Conservation (phyloP, 2,329 filamentous ascomycete genomes). For the Botrytis porri region DNA sequence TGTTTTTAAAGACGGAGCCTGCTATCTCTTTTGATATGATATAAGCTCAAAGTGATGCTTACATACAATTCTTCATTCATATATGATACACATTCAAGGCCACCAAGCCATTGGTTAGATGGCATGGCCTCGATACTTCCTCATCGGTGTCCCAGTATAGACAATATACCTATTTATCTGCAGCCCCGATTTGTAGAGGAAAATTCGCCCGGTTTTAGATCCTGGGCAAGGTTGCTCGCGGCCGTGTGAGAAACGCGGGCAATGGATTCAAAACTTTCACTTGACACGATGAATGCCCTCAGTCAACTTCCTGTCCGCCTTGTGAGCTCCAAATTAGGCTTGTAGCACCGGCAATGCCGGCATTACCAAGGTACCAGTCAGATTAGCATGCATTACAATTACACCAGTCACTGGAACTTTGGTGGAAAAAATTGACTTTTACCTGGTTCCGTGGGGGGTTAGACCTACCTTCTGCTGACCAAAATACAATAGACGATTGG, state of each 20-base stretch:
- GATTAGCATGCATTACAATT: not conserved
- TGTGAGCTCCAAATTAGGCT: not conserved
- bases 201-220: not conserved
- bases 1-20: not conserved
- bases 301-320: too few relatives aligned
- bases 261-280: not conserved
- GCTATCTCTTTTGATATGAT: not conserved
- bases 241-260: too few relatives aligned
- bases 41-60: not conserved
- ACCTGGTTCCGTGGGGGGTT: too few relatives aligned
- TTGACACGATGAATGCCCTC: too few relatives aligned
- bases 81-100: not conserved
- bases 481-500: not conserved
- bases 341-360: not conserved
- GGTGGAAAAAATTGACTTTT: not conserved
- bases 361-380: not conserved
- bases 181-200: not conserved
- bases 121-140: not conserved
- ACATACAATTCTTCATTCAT: not conserved
- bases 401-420: not conserved
- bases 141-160: not conserved
- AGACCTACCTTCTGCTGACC: not conserved
- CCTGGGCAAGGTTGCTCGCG: not conserved
- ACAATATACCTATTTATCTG: not conserved
- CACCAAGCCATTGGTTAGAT: not conserved